A percentile compares a stretch with the other conserved stretches of the same genome.
Conservation (phyloP, 345 rosid species). For the Capsella bursapastoris region DNA sequence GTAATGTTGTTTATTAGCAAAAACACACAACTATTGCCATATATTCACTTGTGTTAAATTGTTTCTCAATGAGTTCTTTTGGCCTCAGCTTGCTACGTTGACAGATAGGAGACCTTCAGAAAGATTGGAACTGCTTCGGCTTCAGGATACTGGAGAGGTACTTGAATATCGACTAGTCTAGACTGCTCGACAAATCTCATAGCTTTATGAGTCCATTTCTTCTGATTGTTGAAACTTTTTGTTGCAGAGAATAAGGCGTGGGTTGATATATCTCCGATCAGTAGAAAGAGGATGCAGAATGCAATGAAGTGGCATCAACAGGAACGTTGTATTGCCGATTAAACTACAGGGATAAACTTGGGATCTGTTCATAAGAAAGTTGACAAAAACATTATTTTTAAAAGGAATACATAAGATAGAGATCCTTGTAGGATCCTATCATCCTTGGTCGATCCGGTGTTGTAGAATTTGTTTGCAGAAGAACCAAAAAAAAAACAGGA, state of each 20-base stretch:
- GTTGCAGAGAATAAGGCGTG: conserved; percentile 80
- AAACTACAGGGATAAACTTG: conserved; percentile 5
- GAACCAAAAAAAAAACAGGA: no score
- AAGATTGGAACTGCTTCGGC: conserved; percentile 79
- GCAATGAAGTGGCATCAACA: conserved; percentile 45
- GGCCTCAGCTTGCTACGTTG: conserved; percentile 77
- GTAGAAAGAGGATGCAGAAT: conserved; percentile 74
- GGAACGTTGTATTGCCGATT: neutral
- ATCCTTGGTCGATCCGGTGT: conserved; percentile 27
- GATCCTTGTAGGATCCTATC: conserved; percentile 33
- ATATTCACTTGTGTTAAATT: neutral
- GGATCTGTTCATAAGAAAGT: conserved; percentile 32
- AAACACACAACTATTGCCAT: conserved; percentile 20
- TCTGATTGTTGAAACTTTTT: neutral
- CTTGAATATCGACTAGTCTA: conserved; percentile 1
- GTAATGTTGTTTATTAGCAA: conserved; percentile 47
- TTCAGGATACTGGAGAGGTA: conserved; percentile 92
- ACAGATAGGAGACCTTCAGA: conserved; percentile 79
- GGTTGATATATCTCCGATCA: conserved; percentile 64
- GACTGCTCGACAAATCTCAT: conserved; percentile 3
- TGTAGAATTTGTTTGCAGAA: conserved; percentile 19
- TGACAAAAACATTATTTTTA: conserved; percentile 30
- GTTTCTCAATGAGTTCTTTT: conserved; percentile 12
- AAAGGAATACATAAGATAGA: conserved; percentile 38
- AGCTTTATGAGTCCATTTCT: conserved; percentile 3